These are phyloP conservation scores for Phalaenopsis aphrodite DNA, from an alignment of 106 monocot genomes.

Conservation along the genomic window DNA sequence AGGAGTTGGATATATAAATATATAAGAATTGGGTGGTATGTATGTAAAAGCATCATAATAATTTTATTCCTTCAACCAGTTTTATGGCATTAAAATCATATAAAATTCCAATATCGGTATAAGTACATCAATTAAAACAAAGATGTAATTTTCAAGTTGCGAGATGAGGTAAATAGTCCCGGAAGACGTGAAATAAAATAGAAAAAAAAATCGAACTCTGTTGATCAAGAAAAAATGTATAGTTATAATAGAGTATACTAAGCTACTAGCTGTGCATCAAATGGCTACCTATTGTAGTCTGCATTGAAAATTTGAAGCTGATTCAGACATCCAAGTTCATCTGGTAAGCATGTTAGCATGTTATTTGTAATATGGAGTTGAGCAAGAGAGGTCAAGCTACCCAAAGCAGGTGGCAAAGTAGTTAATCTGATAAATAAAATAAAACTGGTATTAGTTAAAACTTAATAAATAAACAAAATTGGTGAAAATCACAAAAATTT, in stretches of 20 bases:
- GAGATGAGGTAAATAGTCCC: background rate
- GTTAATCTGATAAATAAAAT: constrained; percentile 43
- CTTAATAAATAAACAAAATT: background rate
- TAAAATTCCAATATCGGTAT: background rate
- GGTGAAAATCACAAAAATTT: background rate
- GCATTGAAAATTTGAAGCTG: constrained; percentile 71
- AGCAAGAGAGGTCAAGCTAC: constrained; percentile 49
- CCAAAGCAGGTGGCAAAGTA: constrained; percentile 51
- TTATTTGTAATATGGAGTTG: constrained; percentile 76
- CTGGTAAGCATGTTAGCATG: constrained; percentile 62
- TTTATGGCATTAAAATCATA: background rate
- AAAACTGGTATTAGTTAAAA: background rate
- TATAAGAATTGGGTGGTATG: no score
- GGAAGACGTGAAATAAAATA: background rate
- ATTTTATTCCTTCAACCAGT: background rate
- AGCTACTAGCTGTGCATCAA: background rate
- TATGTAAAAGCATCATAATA: background rate
- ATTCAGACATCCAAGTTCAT: constrained; percentile 51
- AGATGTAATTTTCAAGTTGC: background rate
- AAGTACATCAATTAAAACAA: background rate
- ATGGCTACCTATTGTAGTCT: constrained; percentile 56
- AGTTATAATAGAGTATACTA: background rate
- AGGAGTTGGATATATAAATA: no score
- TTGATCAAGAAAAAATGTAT: background rate
- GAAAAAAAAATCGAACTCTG: background rate